Percentiles rank a stretch among this genome's conserved stretches.
Evolutionary conservation across 495 filamentous ascomycete species (phyloP).

Genomic region (Physcia stellaris): DNA sequence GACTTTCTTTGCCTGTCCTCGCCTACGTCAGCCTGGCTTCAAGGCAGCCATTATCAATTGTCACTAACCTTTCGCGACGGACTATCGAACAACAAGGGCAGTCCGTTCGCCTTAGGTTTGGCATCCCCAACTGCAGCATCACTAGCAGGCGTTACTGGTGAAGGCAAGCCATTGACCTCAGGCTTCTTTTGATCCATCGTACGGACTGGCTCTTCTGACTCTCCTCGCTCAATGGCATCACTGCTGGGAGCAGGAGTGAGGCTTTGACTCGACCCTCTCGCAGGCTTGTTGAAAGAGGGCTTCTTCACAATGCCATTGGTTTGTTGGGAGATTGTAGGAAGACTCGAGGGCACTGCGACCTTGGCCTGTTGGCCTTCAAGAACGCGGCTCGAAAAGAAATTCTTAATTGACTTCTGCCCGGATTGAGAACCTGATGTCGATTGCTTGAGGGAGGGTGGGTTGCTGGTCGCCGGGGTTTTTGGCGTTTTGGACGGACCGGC

Average conservation of each 20-base stretch:
- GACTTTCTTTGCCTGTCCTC: conserved; percentile 30
- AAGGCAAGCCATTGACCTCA: not conserved
- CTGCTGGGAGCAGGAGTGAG: conserved; percentile 67
- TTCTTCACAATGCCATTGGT: no score
- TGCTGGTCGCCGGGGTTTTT: no score
- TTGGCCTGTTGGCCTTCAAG: no score
- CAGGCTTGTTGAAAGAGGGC: no score
- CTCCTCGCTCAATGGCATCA: conserved; percentile 34
- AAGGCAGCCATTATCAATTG: not conserved
- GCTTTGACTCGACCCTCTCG: conserved; percentile 32
- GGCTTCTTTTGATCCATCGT: conserved; percentile 15
- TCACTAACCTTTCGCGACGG: conserved; percentile 29
- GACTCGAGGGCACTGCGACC: no score
- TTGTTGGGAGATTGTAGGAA: no score
- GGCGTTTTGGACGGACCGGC: no score
- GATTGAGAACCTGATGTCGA: no score
- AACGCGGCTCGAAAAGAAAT: no score
- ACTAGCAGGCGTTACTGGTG: conserved; percentile 9
- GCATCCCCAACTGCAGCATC: conserved; percentile 6
- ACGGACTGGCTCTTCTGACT: conserved; percentile 12
- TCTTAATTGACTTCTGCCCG: no score
- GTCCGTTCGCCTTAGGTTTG: not conserved
- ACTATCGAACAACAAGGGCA: conserved; percentile 19
- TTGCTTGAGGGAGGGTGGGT: no score
- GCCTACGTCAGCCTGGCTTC: no score